Conservation (phyloP, 2,329 filamentous ascomycete species). For the Penicillium olsonii region DNA sequence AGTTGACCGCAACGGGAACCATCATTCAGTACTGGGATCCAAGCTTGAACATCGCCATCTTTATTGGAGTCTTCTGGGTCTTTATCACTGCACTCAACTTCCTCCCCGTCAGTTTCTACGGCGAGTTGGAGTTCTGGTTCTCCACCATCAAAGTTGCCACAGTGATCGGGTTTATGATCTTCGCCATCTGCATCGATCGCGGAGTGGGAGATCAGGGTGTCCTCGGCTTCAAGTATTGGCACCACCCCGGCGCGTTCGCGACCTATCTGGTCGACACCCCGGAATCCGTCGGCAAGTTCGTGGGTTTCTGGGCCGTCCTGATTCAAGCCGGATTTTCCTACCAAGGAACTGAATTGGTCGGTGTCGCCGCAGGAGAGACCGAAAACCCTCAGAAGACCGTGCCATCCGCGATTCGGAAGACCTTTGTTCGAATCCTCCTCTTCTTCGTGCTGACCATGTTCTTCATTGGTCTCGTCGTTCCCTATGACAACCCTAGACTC, state of each 20-base stretch:
- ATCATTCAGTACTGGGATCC: slow-evolving; percentile 75
- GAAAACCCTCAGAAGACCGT: slow-evolving; percentile 71
- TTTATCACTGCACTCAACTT: slow-evolving; percentile 70
- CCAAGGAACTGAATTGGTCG: slow-evolving; percentile 70
- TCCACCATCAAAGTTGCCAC: slow-evolving; percentile 75
- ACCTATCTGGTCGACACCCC: slow-evolving; percentile 61
- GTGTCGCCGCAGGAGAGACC: slow-evolving; percentile 73
- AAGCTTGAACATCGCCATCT: slow-evolving; percentile 65
- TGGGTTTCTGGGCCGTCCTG: slow-evolving; percentile 59
- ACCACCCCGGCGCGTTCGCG: slow-evolving; percentile 67
- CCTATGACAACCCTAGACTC: slow-evolving; percentile 59
- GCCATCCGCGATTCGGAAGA: slow-evolving; percentile 70
- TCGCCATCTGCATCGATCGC: slow-evolving; percentile 72
- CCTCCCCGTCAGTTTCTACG: slow-evolving; percentile 70
- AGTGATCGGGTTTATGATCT: slow-evolving; percentile 73
- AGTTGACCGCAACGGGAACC: slow-evolving; percentile 69
- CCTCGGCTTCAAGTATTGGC: slow-evolving; percentile 73
- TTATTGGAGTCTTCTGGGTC: slow-evolving; percentile 72
- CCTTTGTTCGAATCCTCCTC: slow-evolving; percentile 71
- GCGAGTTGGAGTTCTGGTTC: slow-evolving; percentile 78
- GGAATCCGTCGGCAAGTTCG: slow-evolving; percentile 61
- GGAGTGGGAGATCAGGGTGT: slow-evolving; percentile 71
- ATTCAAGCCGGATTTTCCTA: slow-evolving; percentile 43
- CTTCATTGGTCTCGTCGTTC: slow-evolving; percentile 71
- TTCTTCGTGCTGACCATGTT: slow-evolving; percentile 53